phyloP scores from a whole-genome alignment of 306 rosid genomes.

The Cucurbita moschata region DNA sequence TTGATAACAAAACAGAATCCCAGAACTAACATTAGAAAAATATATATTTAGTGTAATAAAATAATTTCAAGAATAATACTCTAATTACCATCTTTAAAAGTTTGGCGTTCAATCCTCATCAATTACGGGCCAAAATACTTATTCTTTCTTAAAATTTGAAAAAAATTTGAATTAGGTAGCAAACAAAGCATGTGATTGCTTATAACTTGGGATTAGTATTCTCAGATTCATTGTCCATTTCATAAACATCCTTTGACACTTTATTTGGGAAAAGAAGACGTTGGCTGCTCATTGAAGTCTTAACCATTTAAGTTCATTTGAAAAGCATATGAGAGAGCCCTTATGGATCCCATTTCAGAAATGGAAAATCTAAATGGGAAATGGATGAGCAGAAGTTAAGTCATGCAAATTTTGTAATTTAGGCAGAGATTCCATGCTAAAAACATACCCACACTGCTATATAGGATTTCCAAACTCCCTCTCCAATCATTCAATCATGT shows the following conservation, averaged over 20 bases:
- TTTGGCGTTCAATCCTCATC: not conserved
- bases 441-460: not conserved
- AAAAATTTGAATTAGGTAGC: not conserved
- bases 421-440: not conserved
- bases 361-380: not conserved
- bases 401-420: slow-evolving; percentile 2
- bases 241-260: not conserved
- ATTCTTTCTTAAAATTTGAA: not conserved
- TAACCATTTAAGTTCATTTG: not conserved
- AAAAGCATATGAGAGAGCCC: not conserved
- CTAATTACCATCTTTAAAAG: not conserved
- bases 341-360: not conserved
- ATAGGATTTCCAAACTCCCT: not conserved
- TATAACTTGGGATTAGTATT: not conserved
- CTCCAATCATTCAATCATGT: not conserved
- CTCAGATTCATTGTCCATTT: not conserved
- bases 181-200: not conserved
- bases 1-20: too few relatives aligned
- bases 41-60: too few relatives aligned
- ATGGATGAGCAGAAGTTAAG: slow-evolving; percentile 5
- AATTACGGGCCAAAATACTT: not conserved
- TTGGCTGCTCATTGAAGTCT: not conserved
- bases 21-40: too few relatives aligned
- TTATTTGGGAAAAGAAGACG: not conserved
- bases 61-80: not conserved